Percentiles rank a stretch among this genome's conserved stretches.
phyloP scores from a whole-genome alignment of 371 early-diverging fungal genomes.

The Rhizopus stolonifer region DNA sequence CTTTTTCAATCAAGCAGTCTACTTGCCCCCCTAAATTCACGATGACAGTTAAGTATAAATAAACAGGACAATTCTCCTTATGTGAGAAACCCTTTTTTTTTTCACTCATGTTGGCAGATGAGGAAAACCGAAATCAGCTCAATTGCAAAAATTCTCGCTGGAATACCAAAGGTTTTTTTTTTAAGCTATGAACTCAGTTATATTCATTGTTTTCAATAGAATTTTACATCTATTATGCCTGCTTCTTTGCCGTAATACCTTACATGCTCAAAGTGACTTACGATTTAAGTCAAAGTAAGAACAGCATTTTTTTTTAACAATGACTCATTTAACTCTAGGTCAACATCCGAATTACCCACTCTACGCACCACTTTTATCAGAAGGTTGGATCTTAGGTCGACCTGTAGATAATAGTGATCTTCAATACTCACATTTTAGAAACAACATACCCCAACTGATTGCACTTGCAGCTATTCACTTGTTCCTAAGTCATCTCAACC shows the following conservation, averaged over 20 bases:
- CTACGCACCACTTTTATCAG: conserved; percentile 50
- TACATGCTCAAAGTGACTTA: conserved; percentile 68
- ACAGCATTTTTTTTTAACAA: conserved; percentile 25
- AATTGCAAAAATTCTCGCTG: conserved; percentile 29
- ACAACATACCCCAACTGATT: conserved; percentile 62
- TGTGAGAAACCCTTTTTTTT: too few species aligned
- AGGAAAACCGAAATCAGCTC: neutral
- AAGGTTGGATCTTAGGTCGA: conserved; percentile 66
- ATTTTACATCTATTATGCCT: conserved; percentile 72
- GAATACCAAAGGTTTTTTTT: conserved; percentile 31
- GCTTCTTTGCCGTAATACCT: conserved; percentile 56
- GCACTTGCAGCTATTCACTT: conserved; percentile 49
- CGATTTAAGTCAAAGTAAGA: conserved; percentile 59
- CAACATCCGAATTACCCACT: conserved; percentile 52
- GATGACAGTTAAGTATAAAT: too few species aligned
- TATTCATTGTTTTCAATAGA: conserved; percentile 32
- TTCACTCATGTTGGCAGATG: neutral
- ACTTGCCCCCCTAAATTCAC: too few species aligned
- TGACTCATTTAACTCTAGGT: conserved; percentile 6
- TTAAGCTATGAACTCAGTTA: neutral
- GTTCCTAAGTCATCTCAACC: conserved; percentile 44
- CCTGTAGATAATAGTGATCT: conserved; percentile 79
- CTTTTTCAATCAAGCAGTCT: too few species aligned
- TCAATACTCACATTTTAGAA: conserved; percentile 77
- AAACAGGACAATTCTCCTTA: too few species aligned